Evolutionary conservation across 2,329 filamentous ascomycete genomes (phyloP).

Genomic region (Sclerotinia trifoliorum): DNA sequence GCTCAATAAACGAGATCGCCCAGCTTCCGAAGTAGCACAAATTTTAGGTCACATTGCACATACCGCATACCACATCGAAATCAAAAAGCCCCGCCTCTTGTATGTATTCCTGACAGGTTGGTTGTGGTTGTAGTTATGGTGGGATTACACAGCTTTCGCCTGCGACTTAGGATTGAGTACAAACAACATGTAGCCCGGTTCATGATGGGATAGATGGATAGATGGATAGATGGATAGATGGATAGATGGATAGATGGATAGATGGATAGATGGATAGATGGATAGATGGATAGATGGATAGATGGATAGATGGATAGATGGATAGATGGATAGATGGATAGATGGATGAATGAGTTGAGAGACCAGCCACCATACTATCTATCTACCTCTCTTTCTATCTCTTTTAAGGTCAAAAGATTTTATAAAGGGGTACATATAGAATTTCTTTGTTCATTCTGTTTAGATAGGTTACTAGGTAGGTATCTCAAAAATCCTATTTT

Average conservation of each 20-base stretch:
- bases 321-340: too few species aligned
- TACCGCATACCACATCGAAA: not conserved
- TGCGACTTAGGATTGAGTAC: not conserved
- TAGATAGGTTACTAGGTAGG: too few species aligned
- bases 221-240: too few species aligned
- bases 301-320: too few species aligned
- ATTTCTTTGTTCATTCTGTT: not conserved
- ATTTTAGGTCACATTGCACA: not conserved
- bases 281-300: too few species aligned
- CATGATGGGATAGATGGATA: not conserved
- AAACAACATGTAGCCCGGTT: not conserved
- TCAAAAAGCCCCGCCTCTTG: not conserved
- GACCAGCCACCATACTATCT: not conserved
- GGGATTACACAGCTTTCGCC: not conserved
- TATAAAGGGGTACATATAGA: not conserved
- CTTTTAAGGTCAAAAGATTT: not conserved
- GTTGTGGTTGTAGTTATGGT: not conserved
- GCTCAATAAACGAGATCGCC: too few species aligned
- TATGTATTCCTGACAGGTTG: not conserved
- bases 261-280: too few species aligned
- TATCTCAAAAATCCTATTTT: not conserved
- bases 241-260: not conserved
- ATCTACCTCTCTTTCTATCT: not conserved
- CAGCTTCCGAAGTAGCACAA: not conserved
- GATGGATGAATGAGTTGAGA: not conserved